Evolutionary conservation across 1,139 yeast species (phyloP).

Genomic region (Suhomyces bolitotheri): DNA sequence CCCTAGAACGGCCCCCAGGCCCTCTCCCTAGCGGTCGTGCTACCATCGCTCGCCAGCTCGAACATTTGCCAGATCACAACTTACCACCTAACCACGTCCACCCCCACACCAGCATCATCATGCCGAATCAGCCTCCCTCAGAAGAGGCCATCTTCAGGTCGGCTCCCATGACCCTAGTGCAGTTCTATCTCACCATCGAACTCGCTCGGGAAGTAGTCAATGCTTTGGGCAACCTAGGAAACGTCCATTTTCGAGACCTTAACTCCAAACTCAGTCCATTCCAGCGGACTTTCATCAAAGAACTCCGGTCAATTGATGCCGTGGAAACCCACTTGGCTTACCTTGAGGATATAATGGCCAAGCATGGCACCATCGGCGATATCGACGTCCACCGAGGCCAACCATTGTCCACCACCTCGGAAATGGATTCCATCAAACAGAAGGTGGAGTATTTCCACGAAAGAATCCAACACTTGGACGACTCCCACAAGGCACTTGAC

Average conservation of each 20-base stretch:
- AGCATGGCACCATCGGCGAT: slow-evolving; percentile 15
- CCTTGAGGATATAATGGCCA: slow-evolving; percentile 22
- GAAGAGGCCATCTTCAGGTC: slow-evolving; percentile 47
- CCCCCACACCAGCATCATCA: not conserved
- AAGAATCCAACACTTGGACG: slow-evolving; percentile 25
- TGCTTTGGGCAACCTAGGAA: slow-evolving; percentile 76
- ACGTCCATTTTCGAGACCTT: slow-evolving; percentile 87
- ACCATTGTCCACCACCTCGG: slow-evolving; percentile 21
- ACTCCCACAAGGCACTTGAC: slow-evolving; percentile 21
- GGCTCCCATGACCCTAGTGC: slow-evolving; percentile 93
- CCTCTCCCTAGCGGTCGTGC: no score
- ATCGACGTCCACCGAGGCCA: slow-evolving; percentile 11
- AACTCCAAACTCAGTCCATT: slow-evolving; percentile 77
- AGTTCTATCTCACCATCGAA: slow-evolving; percentile 89
- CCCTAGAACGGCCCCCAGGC: not conserved
- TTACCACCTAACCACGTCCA: no score
- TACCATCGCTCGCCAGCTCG: not conserved
- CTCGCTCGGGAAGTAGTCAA: slow-evolving; percentile 85
- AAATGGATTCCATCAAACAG: slow-evolving; percentile 20
- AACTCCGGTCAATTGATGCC: slow-evolving; percentile 57
- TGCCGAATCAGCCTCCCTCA: slow-evolving; percentile 11
- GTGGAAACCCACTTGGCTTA: slow-evolving; percentile 32
- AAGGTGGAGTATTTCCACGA: slow-evolving; percentile 19
- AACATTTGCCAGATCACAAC: slow-evolving; percentile 5
- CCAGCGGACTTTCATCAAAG: slow-evolving; percentile 84